phyloP scores from a whole-genome alignment of 306 rosid genomes.

The Quercus gilva region DNA sequence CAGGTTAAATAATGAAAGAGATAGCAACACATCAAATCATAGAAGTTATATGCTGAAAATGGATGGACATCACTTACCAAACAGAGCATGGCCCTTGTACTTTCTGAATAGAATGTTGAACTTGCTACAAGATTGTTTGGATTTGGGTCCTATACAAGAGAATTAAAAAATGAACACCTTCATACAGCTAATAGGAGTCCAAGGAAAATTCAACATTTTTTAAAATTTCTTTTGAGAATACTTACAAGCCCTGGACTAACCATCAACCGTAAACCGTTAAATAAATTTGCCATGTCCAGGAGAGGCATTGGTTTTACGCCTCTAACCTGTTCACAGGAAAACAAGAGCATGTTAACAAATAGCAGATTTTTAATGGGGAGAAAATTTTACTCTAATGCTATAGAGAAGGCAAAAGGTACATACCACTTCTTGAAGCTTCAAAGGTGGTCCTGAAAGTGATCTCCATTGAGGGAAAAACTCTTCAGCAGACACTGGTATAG shows the following conservation, averaged over 20 bases:
- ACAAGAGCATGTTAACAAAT: constrained; percentile 17
- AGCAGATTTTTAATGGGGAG: not conserved
- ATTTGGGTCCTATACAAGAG: constrained; percentile 79
- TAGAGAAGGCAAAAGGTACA: constrained; percentile 25
- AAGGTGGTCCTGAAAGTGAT: constrained; percentile 91
- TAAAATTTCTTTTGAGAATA: not conserved
- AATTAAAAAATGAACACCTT: constrained; percentile 21
- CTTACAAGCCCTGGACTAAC: constrained; percentile 95
- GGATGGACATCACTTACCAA: constrained; percentile 57
- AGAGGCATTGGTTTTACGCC: constrained; percentile 92
- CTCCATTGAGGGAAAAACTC: constrained; percentile 99
- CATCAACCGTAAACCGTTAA: constrained; percentile 60
- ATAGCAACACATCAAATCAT: not conserved
- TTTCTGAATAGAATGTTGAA: constrained; percentile 88
- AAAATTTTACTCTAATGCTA: not conserved
- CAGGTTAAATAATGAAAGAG: not conserved
- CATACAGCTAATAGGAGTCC: constrained; percentile 16
- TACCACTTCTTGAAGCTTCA: constrained; percentile 99
- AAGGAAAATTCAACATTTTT: constrained; percentile 4
- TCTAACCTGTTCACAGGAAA: constrained; percentile 69
- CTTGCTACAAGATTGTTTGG: constrained; percentile 93
- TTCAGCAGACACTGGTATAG: constrained; percentile 73
- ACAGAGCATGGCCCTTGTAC: constrained; percentile 94
- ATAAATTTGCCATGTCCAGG: constrained; percentile 75
- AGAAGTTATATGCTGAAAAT: not conserved